Evolutionary conservation across 2,329 filamentous ascomycete genomes (phyloP), one percentile per base, ranked within the genome.

Genomic region (Didymella segeticola): DNA sequence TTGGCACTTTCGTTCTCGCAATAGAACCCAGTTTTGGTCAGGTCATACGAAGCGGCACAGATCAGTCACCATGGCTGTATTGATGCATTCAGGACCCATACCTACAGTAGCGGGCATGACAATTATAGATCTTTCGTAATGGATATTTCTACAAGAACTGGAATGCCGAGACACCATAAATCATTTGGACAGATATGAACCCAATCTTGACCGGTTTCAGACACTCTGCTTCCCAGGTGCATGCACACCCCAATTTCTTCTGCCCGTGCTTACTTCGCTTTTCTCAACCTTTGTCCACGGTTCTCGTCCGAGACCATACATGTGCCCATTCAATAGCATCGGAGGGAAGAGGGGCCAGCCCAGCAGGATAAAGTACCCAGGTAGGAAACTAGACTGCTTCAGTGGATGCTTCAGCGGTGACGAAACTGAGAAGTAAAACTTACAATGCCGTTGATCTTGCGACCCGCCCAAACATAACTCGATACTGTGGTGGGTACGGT

Each of bases 91-190:
- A n/a, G n/a, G n/a, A n/a, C n/a, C n/a, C n/a, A n/a, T n/a, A n/a
- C n/a, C n/a, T n/a, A n/a, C n/a, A n/a, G n/a, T n/a, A n/a, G n/a
- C n/a, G n/a, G n/a, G n/a, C n/a, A n/a, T n/a, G n/a, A n/a, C n/a
- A n/a, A n/a, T n/a, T n/a, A n/a, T n/a, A n/a, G n/a, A n/a, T n/a
- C n/a, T n/a, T n/a, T n/a, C n/a, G n/a, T n/a, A n/a, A n/a, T n/a
- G n/a, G 55, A 3, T 69, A 64, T 55, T 71, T 20, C 27, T 7
- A 11, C 25, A 12, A 29, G 27, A 29, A 4, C 10, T 4, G 5
- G 14, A 29, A 29, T 12, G 10, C 27, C 10, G 14, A 29, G 10
- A 12, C 27, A n/a, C n/a, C n/a, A n/a, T n/a, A n/a, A n/a, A n/a
- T n/a, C n/a, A n/a, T n/a, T n/a, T n/a, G n/a, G n/a, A n/a, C n/a